Base-by-base conservation (phyloP, 139 green algal species). In the Chlamydomonas applanata region DNA sequence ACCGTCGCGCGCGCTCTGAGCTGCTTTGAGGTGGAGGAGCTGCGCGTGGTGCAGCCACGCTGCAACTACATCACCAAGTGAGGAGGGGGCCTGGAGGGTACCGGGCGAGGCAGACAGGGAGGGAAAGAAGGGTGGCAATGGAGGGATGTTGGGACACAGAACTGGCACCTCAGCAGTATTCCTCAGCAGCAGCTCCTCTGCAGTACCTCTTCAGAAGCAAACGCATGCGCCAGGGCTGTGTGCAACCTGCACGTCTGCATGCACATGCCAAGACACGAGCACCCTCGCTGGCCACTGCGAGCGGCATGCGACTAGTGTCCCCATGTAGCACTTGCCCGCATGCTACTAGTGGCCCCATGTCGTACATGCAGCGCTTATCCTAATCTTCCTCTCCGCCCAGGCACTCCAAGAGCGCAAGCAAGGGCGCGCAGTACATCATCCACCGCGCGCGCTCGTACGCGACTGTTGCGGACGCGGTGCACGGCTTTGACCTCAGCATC, bases 361-460 rank as follows among this genome's bases (percentile, higher is more conserved):
- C 7, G 17, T 64, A 29, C 17, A 32, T 14, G 56, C 56, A 64
- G 17, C 22, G 13, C 56, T 27, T 64, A 7, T 27, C 27, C 56
- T 32, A 13, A 33, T 13, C 24, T 13, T 32, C 7, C 56, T 27
- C 22, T n/a, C 17, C 3, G 22, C 29, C 3, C 52, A 73, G 71
- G 62, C 53, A 71, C 27, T 45, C 72, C 69, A 73, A 76, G 46
- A 88, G 80, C 59, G 73, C 75, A 25, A 79, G 56, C 67, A 91
- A 91, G 29, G 87, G 87, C 2, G 82, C 87, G 2, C 87, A 91
- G 78, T 89, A 82, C 69, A 77, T 91, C 24, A 59, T 91, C 29
- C 83, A 80, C 71, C 60, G 68, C 3, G 65, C 75, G 0, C 69
- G 72, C 20, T 29, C 71, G 40, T 69, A 81, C 59, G 78, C 76